phyloP scores from a whole-genome alignment of 1,284 basidiomycete species.

The Cutaneotrichosporon curvatum region DNA sequence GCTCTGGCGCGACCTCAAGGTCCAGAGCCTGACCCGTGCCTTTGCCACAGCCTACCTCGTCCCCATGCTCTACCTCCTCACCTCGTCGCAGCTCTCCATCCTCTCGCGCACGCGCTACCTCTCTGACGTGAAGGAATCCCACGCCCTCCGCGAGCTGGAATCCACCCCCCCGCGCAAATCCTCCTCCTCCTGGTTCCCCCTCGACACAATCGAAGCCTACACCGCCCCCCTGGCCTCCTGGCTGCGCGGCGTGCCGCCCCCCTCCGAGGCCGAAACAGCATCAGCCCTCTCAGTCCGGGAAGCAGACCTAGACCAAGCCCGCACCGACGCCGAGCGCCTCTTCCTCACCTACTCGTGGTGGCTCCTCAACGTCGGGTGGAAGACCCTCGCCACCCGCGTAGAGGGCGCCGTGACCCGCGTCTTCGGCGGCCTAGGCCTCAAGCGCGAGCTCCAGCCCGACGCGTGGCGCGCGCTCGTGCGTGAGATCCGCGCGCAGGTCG shows the following conservation, averaged over 20 bases:
- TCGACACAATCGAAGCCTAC: too few species aligned
- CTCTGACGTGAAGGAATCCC: slow-evolving; percentile 26
- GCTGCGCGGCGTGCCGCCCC: too few species aligned
- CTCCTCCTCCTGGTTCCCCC: too few species aligned
- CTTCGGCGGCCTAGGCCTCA: slow-evolving; percentile 39
- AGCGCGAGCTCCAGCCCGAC: slow-evolving; percentile 33
- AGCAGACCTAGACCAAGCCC: slow-evolving; percentile 17
- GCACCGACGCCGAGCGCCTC: slow-evolving; percentile 36
- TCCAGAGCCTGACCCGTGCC: slow-evolving; percentile 43
- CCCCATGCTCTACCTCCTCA: slow-evolving; percentile 42
- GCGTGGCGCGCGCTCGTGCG: slow-evolving; percentile 38
- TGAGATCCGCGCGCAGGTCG: slow-evolving; percentile 36
- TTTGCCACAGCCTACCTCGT: slow-evolving; percentile 43
- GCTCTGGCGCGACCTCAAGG: slow-evolving; percentile 44
- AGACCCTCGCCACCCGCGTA: slow-evolving; percentile 28
- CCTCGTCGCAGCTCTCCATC: slow-evolving; percentile 42
- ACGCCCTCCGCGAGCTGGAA: slow-evolving; percentile 1
- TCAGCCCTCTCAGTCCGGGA: slow-evolving; percentile 11
- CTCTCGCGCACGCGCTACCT: slow-evolving; percentile 40
- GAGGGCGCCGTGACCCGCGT: slow-evolving; percentile 34
- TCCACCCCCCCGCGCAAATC: too few species aligned
- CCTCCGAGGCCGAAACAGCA: background rate
- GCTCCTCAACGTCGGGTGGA: slow-evolving; percentile 45
- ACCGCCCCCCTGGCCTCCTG: too few species aligned
- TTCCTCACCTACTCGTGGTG: slow-evolving; percentile 46